phyloP scores from a whole-genome alignment of 495 filamentous ascomycete species.

The Bacidia gigantensis region DNA sequence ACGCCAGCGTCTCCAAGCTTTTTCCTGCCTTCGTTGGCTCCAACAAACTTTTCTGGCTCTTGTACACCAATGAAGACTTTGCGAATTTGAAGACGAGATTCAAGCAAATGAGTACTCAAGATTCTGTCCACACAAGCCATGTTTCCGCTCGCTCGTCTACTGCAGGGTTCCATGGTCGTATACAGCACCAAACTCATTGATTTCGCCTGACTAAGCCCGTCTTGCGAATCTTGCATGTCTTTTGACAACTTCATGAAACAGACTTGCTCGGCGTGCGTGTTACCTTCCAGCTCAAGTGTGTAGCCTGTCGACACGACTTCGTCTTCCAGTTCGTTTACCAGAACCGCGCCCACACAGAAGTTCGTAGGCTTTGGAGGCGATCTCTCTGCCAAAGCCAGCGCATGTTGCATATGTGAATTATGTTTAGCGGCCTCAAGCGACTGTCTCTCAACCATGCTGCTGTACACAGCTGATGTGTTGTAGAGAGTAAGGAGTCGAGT shows the following conservation, averaged over 20 bases:
- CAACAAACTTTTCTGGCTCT: constrained; percentile 83
- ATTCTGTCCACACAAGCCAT: constrained; percentile 72
- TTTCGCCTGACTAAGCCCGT: constrained; percentile 39
- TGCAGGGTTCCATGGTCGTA: constrained; percentile 92
- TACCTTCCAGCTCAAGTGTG: constrained; percentile 79
- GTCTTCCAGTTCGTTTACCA: constrained; percentile 42
- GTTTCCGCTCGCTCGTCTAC: constrained; percentile 67
- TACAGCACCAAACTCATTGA: constrained; percentile 52
- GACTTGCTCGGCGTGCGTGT: constrained; percentile 93
- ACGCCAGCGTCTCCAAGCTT: constrained; percentile 65
- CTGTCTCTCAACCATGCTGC: background rate
- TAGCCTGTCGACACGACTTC: constrained; percentile 71
- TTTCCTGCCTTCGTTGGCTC: constrained; percentile 56
- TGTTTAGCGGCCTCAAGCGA: constrained; percentile 30
- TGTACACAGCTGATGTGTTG: no score
- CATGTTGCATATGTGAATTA: constrained; percentile 51
- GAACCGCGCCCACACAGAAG: constrained; percentile 79
- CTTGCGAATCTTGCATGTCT: constrained; percentile 37
- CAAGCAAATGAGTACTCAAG: constrained; percentile 31
- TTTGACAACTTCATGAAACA: constrained; percentile 57
- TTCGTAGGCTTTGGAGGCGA: constrained; percentile 80
- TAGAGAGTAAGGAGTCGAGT: no score
- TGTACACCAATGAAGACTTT: constrained; percentile 78
- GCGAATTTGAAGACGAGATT: constrained; percentile 38
- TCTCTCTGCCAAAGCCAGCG: constrained; percentile 57